These are phyloP conservation scores for Sphaceloma murrayae DNA, from an alignment of 2,329 filamentous ascomycete genomes.

Conservation along the genomic window DNA sequence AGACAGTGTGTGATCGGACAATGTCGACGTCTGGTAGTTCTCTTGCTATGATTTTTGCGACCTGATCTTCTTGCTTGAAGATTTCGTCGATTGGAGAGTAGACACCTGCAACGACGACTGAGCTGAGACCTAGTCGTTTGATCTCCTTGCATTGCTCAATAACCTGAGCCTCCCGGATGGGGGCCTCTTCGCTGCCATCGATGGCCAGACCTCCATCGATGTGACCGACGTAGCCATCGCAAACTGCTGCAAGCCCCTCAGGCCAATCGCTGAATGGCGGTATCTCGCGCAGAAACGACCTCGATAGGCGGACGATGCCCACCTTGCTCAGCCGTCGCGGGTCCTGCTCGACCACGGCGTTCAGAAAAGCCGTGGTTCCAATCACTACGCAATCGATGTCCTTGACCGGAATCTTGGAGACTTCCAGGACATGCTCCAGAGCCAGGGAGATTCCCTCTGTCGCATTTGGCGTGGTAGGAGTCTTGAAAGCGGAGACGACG, in stretches of 20 bases:
- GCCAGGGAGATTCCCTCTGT: conserved; percentile 35
- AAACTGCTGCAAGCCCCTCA: conserved; percentile 25
- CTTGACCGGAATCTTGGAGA: conserved; percentile 27
- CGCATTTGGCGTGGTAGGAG: conserved; percentile 34
- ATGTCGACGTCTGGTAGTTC: conserved; percentile 42
- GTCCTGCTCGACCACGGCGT: conserved; percentile 31
- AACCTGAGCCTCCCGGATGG: conserved; percentile 38
- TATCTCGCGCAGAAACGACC: conserved; percentile 26
- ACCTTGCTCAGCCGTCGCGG: conserved; percentile 41
- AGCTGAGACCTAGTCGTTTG: conserved; percentile 35
- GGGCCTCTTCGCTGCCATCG: conserved; percentile 35
- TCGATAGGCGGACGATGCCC: conserved; percentile 40
- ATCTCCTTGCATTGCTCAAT: conserved; percentile 37
- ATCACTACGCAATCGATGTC: conserved; percentile 38
- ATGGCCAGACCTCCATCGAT: conserved; percentile 43
- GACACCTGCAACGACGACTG: conserved; percentile 48
- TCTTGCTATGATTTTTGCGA: conserved; percentile 39
- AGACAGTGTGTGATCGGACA: conserved; percentile 43
- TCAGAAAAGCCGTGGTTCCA: conserved; percentile 40
- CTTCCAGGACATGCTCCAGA: conserved; percentile 30
- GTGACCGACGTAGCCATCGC: conserved; percentile 30
- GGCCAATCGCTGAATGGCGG: conserved; percentile 28
- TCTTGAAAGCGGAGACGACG: conserved; percentile 25
- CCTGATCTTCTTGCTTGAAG: conserved; percentile 44
- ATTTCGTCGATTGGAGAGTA: conserved; percentile 50